Conservation (phyloP, 176 grass and related monocot genomes). For the Oryza coarctata region DNA sequence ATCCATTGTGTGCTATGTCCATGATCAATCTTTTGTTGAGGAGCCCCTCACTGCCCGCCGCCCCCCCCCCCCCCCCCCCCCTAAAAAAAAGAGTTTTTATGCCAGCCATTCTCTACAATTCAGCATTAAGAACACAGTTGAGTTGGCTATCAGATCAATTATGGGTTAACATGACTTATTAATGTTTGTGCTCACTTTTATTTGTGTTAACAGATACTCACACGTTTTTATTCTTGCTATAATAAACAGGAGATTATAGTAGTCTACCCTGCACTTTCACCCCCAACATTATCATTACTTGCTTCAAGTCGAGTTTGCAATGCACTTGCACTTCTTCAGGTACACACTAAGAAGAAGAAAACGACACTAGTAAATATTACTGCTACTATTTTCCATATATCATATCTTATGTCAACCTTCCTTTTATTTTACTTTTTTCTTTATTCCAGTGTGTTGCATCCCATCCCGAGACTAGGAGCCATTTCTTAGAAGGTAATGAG, state of each 20-base stretch:
- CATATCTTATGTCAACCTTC: slow-evolving; percentile 8
- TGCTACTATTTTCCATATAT: not conserved
- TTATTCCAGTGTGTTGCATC: slow-evolving; percentile 77
- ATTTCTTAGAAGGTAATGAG: slow-evolving; percentile 71
- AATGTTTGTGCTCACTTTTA: not conserved
- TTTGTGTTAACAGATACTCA: not conserved
- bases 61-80: too few species aligned
- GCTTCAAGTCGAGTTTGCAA: slow-evolving; percentile 77
- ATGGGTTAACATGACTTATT: not conserved
- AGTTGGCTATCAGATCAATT: not conserved
- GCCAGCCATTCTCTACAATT: not conserved
- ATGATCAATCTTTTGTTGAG: slow-evolving; percentile 9
- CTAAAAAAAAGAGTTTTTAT: not conserved
- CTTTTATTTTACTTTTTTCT: slow-evolving; percentile 9
- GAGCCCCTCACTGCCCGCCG: too few species aligned
- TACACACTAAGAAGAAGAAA: slow-evolving; percentile 11
- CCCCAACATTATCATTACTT: slow-evolving; percentile 51
- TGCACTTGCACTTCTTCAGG: slow-evolving; percentile 84
- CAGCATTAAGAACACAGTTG: not conserved
- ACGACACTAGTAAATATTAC: not conserved
- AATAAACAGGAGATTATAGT: slow-evolving; percentile 71
- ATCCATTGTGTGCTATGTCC: not conserved
- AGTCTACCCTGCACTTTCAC: slow-evolving; percentile 72
- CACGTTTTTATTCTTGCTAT: not conserved
- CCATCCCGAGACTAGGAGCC: slow-evolving; percentile 66